A percentile compares a stretch with the other conserved stretches of the same genome.
Evolutionary conservation across 179 eudicot species (phyloP).

Genomic region (Silene noctiflora): DNA sequence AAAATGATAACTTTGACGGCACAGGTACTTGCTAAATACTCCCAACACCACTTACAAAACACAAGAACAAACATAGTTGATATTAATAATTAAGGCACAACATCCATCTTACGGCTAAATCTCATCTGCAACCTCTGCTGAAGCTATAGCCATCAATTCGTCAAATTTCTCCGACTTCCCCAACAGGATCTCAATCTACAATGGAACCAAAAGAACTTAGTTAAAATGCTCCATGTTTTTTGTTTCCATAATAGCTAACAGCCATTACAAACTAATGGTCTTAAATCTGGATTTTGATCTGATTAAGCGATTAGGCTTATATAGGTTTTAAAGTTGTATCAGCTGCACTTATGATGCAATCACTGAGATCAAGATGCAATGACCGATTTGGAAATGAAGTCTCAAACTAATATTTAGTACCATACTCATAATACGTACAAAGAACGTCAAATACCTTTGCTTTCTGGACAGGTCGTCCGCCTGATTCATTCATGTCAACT

Average conservation of each 20-base stretch:
- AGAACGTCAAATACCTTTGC: slow-evolving; percentile 52
- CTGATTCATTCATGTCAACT: slow-evolving; percentile 63
- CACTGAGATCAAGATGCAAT: not conserved
- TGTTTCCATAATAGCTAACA: not conserved
- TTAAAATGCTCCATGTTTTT: not conserved
- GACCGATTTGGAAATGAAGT: not conserved
- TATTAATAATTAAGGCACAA: too few relatives aligned
- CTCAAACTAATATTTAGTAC: not conserved
- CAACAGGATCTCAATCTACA: slow-evolving; percentile 69
- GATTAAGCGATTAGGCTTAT: too few relatives aligned
- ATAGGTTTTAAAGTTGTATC: too few relatives aligned
- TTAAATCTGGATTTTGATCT: too few relatives aligned
- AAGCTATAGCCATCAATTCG: slow-evolving; percentile 85
- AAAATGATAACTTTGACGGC: too few relatives aligned
- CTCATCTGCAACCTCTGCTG: slow-evolving; percentile 36
- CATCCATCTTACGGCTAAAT: slow-evolving; percentile 14
- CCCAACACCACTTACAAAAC: too few relatives aligned
- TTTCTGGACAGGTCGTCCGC: slow-evolving; percentile 66
- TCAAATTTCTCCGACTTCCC: slow-evolving; percentile 84
- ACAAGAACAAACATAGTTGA: too few relatives aligned
- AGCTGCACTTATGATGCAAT: too few relatives aligned
- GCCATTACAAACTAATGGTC: not conserved
- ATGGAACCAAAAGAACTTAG: not conserved
- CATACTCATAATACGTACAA: not conserved
- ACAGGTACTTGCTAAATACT: too few relatives aligned